Conservation (phyloP, 495 filamentous ascomycete species). For the Podospora australis region DNA sequence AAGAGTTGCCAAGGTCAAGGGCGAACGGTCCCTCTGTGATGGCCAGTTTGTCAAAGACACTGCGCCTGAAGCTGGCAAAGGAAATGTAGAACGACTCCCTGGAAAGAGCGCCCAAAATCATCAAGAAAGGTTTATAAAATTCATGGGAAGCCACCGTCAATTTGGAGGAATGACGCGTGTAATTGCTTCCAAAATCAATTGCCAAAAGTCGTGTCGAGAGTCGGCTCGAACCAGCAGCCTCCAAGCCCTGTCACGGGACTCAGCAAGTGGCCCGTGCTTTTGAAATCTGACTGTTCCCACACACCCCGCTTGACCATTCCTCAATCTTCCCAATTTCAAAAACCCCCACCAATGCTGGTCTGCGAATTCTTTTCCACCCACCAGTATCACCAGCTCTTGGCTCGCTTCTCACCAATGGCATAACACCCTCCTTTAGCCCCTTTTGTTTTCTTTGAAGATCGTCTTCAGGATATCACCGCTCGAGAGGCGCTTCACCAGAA, state of each 20-base stretch:
- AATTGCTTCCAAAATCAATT: no score
- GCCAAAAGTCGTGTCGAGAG: no score
- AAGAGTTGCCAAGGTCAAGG: no score
- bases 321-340: slow-evolving; percentile 11
- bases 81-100: no score
- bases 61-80: no score
- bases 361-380: slow-evolving; percentile 11
- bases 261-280: slow-evolving; percentile 13
- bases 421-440: slow-evolving; percentile 19
- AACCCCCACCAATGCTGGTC: slow-evolving; percentile 6
- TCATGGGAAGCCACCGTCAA: no score
- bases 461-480: not conserved
- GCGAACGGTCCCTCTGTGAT: no score
- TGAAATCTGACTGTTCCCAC: slow-evolving; percentile 10
- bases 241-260: slow-evolving; percentile 11
- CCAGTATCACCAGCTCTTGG: slow-evolving; percentile 24
- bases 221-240: slow-evolving; percentile 15
- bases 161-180: no score
- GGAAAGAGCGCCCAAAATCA: no score
- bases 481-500: not conserved
- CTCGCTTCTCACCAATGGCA: slow-evolving; percentile 23
- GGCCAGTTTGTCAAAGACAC: no score
- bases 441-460: not conserved
- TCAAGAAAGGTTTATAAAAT: not conserved
- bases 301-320: slow-evolving; percentile 25